Base-by-base conservation (phyloP, 2,329 filamentous ascomycete species). In the Cytospora paraplurivora region DNA sequence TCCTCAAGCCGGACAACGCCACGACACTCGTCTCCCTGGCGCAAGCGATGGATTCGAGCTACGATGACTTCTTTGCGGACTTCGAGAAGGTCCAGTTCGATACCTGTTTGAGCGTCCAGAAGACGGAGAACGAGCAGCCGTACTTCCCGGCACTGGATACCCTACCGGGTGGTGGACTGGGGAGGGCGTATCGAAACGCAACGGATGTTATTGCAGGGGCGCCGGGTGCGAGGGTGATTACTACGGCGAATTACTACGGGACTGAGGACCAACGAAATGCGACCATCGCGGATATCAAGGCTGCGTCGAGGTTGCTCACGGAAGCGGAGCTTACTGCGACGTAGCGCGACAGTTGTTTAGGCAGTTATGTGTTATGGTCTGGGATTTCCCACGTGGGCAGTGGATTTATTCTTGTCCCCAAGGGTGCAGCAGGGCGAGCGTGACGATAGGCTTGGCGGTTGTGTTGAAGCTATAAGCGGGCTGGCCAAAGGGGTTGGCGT, bases 1-100 rank as follows among this genome's bases (percentile, higher is more conserved):
- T 78, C 1, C 73, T 88, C 2, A 85, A 88, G 67, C 85, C 85
- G 0, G 73, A 72, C n/a, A 57, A 62, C 19, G 52, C 19, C n/a
- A 56, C 53, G 13, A 54, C 32, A 15, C 41, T 71, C 32, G 59
- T 58, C 15, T 67, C 66, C 27, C 64, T 71, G 7, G 61, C 63
- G 49, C 66, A 70, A 56, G 69, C 69, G n/a, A 51, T 71, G 60
- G 59, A 69, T 34, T 1, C 57, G 12, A 11, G 50, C 8, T 66
- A 66, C 56, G 69, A 71, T 53, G 38, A 21, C 33, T 70, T 67
- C 55, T 71, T 69, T 35, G 63, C 57, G 3, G 41, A 51, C 15
- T 67, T 71, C 17, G 38, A 61, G 19, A 62, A 61, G 50, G 69
- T 70, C 50, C 47, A 56, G 17, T 70, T 70, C 62, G 57, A 66